phyloP scores from a whole-genome alignment of 1,284 basidiomycete species.

The Apiotrichum sp. region DNA sequence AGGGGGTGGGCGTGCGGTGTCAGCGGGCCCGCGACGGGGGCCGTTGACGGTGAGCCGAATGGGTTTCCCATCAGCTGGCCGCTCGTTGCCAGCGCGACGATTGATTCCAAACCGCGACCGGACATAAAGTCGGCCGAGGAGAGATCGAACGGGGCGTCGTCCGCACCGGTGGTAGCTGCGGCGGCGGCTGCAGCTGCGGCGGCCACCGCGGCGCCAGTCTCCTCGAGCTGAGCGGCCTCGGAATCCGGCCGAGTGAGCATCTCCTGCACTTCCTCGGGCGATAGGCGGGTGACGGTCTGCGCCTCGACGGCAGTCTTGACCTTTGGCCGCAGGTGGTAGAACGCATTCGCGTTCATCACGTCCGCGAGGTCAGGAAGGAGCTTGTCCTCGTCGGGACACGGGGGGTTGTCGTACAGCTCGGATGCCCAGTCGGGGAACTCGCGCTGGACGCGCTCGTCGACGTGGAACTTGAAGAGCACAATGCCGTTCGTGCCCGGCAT shows the following conservation, averaged over 20 bases:
- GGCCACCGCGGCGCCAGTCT: neutral
- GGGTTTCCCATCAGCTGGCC: slow-evolving; percentile 11
- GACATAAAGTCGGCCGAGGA: slow-evolving; percentile 21
- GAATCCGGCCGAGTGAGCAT: slow-evolving; percentile 18
- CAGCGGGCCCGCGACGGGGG: neutral
- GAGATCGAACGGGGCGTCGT: slow-evolving; percentile 14
- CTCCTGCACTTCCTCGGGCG: slow-evolving; percentile 26
- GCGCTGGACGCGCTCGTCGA: slow-evolving; percentile 33
- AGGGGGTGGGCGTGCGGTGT: neutral
- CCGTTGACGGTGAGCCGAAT: slow-evolving; percentile 5
- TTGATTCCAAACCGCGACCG: slow-evolving; percentile 17
- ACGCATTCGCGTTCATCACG: slow-evolving; percentile 28
- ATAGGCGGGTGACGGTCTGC: slow-evolving; percentile 13
- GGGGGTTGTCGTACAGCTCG: slow-evolving; percentile 42
- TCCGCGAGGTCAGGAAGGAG: slow-evolving; percentile 26
- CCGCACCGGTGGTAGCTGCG: slow-evolving; percentile 4
- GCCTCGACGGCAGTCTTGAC: slow-evolving; percentile 21
- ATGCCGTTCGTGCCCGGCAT: slow-evolving; percentile 28
- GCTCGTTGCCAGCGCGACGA: slow-evolving; percentile 15
- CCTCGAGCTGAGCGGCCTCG: neutral
- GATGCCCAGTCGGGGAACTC: slow-evolving; percentile 40
- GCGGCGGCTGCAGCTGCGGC: slow-evolving; percentile 5
- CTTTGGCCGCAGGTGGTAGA: slow-evolving; percentile 22
- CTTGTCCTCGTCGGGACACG: slow-evolving; percentile 34
- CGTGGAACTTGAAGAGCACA: slow-evolving; percentile 42